phyloP scores from a whole-genome alignment of 1,284 basidiomycete species.

The Exobasidium cylindrosporum region DNA sequence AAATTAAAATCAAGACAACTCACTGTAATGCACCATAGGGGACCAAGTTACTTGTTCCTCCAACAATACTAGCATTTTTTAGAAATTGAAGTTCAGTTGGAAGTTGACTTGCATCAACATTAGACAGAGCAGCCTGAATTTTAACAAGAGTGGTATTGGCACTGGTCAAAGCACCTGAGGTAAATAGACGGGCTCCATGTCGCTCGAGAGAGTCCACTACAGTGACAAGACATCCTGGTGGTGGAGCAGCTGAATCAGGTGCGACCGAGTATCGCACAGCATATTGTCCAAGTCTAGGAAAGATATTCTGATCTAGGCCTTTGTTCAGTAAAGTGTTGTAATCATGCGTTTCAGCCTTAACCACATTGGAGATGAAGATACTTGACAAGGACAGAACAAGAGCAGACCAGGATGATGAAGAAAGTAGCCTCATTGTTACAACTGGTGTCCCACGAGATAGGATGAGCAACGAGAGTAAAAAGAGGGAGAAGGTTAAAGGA shows the following conservation, averaged over 20 bases:
- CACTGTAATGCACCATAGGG: slow-evolving; percentile 27
- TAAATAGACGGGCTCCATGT: slow-evolving; percentile 23
- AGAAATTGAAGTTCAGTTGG: slow-evolving; percentile 21
- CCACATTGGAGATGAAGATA: background rate
- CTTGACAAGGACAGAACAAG: background rate
- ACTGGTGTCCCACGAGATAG: no score
- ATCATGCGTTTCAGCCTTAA: background rate
- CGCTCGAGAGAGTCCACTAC: slow-evolving; percentile 23
- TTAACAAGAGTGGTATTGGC: slow-evolving; percentile 18
- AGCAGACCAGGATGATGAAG: background rate
- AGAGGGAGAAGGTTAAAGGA: no score
- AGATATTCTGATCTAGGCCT: slow-evolving; percentile 15
- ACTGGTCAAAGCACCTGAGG: slow-evolving; percentile 14
- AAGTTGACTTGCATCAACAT: slow-evolving; percentile 9
- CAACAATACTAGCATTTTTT: slow-evolving; percentile 6
- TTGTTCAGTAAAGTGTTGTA: slow-evolving; percentile 15
- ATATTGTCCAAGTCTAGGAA: slow-evolving; percentile 22
- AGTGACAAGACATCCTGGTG: slow-evolving; percentile 18
- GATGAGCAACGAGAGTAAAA: no score
- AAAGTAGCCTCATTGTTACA: no score
- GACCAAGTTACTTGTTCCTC: slow-evolving; percentile 13
- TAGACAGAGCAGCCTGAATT: slow-evolving; percentile 13
- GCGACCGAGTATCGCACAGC: slow-evolving; percentile 18
- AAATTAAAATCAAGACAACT: no score
- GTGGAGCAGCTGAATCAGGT: background rate